A percentile compares a stretch with the other conserved stretches of the same genome.
These are phyloP conservation scores for Ophiostoma himal-ulmi DNA, from an alignment of 2,329 filamentous ascomycete genomes.

Conservation along the genomic window DNA sequence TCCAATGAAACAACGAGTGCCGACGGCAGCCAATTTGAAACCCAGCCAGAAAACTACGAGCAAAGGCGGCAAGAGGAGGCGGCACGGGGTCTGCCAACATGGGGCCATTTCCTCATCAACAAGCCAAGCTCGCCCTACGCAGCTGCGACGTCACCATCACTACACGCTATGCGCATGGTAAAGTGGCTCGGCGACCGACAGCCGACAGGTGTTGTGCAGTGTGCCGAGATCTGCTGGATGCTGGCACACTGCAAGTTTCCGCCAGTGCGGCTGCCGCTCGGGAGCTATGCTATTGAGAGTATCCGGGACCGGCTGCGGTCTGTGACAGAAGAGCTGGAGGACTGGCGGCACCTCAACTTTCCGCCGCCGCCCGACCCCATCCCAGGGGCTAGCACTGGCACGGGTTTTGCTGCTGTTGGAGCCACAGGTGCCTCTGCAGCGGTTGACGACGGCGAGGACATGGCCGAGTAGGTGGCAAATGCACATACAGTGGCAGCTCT, in stretches of 20 bases:
- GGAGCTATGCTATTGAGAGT: conserved; percentile 92
- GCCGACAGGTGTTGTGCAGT: conserved; percentile 87
- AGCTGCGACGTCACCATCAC: conserved; percentile 69
- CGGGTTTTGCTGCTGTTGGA: background rate
- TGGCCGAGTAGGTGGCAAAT: conserved; percentile 8
- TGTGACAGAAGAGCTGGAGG: conserved; percentile 90
- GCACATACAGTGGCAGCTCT: background rate
- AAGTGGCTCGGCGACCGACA: conserved; percentile 92
- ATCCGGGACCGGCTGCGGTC: conserved; percentile 83
- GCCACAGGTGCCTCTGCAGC: background rate
- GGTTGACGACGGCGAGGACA: conserved; percentile 17
- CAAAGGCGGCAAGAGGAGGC: conserved; percentile 41
- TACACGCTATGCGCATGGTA: conserved; percentile 84
- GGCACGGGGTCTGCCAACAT: conserved; percentile 60
- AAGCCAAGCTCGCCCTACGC: conserved; percentile 76
- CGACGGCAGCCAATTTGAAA: background rate
- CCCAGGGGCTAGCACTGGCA: background rate
- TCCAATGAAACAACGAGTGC: background rate
- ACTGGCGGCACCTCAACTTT: conserved; percentile 84
- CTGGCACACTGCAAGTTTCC: conserved; percentile 92
- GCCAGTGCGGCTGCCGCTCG: conserved; percentile 76
- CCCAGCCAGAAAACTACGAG: background rate
- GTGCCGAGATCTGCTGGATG: conserved; percentile 90
- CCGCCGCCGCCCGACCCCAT: conserved; percentile 38
- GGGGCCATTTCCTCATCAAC: conserved; percentile 90